phyloP scores from a whole-genome alignment of 495 filamentous ascomycete species.

The Rostrohypoxylon terebratum region DNA sequence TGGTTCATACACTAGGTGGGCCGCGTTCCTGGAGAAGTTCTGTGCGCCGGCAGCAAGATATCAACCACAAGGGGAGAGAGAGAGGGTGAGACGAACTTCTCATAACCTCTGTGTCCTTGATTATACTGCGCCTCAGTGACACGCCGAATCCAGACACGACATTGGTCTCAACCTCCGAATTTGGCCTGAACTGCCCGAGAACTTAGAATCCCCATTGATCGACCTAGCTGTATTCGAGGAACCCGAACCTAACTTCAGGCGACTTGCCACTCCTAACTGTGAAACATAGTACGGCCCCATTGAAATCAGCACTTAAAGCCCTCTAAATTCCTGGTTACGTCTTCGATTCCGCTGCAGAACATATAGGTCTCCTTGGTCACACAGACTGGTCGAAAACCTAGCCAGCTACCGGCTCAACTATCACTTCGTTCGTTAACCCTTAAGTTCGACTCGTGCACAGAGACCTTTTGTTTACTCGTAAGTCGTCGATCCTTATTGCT shows the following conservation, averaged over 20 bases:
- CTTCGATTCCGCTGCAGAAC: constrained; percentile 21
- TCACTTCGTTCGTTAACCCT: constrained; percentile 4
- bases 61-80: background rate
- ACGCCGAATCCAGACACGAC: constrained; percentile 4
- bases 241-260: constrained; percentile 15
- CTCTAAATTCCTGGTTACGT: constrained; percentile 9
- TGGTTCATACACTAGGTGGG: constrained; percentile 25
- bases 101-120: constrained; percentile 8
- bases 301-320: background rate
- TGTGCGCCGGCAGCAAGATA: constrained; percentile 29
- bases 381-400: constrained; percentile 25
- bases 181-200: constrained; percentile 10
- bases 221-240: constrained; percentile 6
- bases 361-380: constrained; percentile 18
- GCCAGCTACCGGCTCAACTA: background rate
- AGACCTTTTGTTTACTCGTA: constrained; percentile 23
- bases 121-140: constrained; percentile 22
- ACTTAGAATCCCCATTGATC: constrained; percentile 10
- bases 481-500: constrained; percentile 19
- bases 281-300: constrained; percentile 13
- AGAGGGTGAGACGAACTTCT: constrained; percentile 15
- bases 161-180: constrained; percentile 15
- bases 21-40: constrained; percentile 25
- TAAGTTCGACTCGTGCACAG: constrained; percentile 2
- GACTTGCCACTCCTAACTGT: constrained; percentile 11